phyloP scores from a whole-genome alignment of 2,329 filamentous ascomycete genomes.

The Colletotrichum tropicale region DNA sequence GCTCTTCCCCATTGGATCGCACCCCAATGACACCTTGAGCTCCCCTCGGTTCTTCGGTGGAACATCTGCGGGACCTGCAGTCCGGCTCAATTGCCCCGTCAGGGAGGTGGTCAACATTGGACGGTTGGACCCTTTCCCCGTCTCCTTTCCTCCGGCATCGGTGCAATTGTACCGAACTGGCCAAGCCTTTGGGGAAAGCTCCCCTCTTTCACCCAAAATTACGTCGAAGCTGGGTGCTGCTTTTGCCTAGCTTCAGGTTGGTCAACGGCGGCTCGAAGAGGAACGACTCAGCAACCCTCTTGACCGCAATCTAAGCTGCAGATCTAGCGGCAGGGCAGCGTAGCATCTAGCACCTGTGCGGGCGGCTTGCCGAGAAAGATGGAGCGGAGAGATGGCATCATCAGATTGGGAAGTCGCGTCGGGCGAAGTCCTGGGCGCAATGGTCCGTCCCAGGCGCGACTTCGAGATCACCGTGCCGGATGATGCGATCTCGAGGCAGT shows the following conservation, averaged over 20 bases:
- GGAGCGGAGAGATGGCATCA: slow-evolving; percentile 6
- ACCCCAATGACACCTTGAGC: neutral
- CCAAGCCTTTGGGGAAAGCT: neutral
- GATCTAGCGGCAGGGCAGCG: slow-evolving; percentile 1
- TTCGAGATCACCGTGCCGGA: neutral
- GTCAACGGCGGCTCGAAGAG: neutral
- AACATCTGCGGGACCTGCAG: slow-evolving; percentile 10
- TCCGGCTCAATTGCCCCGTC: slow-evolving; percentile 15
- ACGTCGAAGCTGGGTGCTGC: neutral
- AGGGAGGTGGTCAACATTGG: neutral
- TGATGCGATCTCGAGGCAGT: slow-evolving; percentile 11
- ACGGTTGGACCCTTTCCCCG: neutral
- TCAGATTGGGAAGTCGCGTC: neutral
- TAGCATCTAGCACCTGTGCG: neutral
- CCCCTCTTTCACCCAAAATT: neutral
- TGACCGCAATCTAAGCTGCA: slow-evolving; percentile 9
- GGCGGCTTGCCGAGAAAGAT: neutral
- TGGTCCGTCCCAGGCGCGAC: neutral
- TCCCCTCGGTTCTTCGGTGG: neutral
- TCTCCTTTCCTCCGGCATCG: slow-evolving; percentile 5
- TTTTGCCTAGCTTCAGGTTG: neutral
- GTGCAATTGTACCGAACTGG: slow-evolving; percentile 9
- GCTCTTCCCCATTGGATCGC: slow-evolving; percentile 12
- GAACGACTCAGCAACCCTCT: neutral
- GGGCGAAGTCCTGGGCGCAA: neutral